Evolutionary conservation across 1,139 yeast genomes (phyloP), one percentile per base, ranked within the genome.

Genomic region (Chernovozyma aurita): DNA sequence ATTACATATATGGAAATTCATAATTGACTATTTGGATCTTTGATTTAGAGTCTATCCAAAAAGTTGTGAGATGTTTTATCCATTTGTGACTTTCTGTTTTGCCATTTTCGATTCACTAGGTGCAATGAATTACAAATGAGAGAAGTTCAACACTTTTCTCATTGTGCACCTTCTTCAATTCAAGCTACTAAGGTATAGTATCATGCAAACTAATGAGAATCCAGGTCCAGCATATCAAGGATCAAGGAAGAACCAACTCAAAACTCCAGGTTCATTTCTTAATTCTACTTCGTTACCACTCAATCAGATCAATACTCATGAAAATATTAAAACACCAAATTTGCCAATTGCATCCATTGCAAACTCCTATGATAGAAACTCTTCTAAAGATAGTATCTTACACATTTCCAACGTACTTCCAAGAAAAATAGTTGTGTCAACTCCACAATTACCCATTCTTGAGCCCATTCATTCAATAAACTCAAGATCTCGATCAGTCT

Each of bases 301-400:
- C 15, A 30, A 30, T 20, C 30, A 24, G 11, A 33, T 34, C 5
- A 30, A 22, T 3, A 15, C 28, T 12, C 28, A 18, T 24, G 36
- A 34, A 18, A 34, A 34, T 25, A 30, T 30, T 4, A n/a, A 12
- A 16, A 17, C 31, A 12, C 28, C 35, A 7, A 17, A 4, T 11
- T 17, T 31, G 15, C 11, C 22, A n/a, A 30, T 30, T 18, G 37
- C 36, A 14, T 18, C 30, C 4, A 11, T 34, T 15, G 5, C 27
- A 4, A 31, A 22, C n/a, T 34, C 37, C 6, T 13, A 13, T 17
- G 37, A 30, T 28, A 28, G 20, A 28, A 28, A 18, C 5, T 16
- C 12, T 4, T 11, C 16, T 9, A 11, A 15, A 18, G n/a, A 7
- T 11, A n/a, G 17, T 17, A 15, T n/a, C 14, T 18, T 29, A 9